Conservation (phyloP, 495 filamentous ascomycete genomes). For the Aspergillus sparsus region DNA sequence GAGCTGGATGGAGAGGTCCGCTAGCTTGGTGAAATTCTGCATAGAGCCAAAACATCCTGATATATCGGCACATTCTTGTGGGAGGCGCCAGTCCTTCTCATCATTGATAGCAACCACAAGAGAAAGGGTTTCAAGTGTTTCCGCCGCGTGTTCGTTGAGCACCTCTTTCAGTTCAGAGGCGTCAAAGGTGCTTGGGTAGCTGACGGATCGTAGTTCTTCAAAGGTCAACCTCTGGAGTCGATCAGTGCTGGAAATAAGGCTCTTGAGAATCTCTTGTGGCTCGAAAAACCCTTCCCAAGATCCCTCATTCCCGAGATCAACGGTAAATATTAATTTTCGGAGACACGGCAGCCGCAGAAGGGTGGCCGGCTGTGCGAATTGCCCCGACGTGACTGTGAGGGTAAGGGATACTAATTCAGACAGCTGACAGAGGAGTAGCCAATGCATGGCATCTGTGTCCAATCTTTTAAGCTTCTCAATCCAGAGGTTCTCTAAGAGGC, state of each 20-base stretch:
- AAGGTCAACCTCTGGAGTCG: conserved; percentile 1
- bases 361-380: not conserved
- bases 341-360: conserved; percentile 3
- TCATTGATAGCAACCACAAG: conserved; percentile 8
- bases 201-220: conserved; percentile 3
- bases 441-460: not conserved
- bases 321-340: not conserved
- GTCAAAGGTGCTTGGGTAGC: not conserved
- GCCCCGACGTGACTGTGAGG: not conserved
- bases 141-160: not conserved
- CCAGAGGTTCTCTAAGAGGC: not conserved
- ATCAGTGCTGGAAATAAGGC: conserved; percentile 4
- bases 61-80: conserved; percentile 7
- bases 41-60: conserved; percentile 10
- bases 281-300: not conserved
- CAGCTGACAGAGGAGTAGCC: conserved; percentile 2
- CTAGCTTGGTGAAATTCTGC: conserved; percentile 2
- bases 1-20: conserved; percentile 8
- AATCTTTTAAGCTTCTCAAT: not conserved
- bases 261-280: not conserved
- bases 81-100: conserved; percentile 1
- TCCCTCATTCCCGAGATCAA: not conserved
- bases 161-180: not conserved
- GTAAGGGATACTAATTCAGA: conserved; percentile 5
- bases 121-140: not conserved